Evolutionary conservation across 352 stramenopile genomes (phyloP).

Genomic region (Globisporangium carolinianum): DNA sequence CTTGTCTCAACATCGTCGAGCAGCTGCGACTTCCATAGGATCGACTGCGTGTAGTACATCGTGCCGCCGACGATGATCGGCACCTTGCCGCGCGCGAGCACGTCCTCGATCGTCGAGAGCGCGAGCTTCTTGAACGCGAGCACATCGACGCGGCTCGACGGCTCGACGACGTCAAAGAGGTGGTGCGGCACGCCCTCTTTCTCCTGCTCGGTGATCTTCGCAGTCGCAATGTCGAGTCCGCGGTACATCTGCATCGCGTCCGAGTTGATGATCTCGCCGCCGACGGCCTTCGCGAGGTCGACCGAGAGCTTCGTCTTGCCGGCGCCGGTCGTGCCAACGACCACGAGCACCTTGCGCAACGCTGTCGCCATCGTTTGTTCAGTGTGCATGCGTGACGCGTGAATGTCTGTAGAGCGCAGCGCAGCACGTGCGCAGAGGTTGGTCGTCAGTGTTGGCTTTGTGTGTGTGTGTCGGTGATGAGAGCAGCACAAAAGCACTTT

Average conservation of each 20-base stretch:
- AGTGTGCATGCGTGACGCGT: not conserved
- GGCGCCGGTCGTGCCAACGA: conserved; percentile 88
- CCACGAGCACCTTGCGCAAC: conserved; percentile 80
- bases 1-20: conserved; percentile 50
- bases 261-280: conserved; percentile 89
- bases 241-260: conserved; percentile 92
- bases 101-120: conserved; percentile 73
- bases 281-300: conserved; percentile 84
- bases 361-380: conserved; percentile 13
- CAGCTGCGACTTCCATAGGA: conserved; percentile 85
- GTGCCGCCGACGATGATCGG: conserved; percentile 90
- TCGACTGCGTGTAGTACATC: conserved; percentile 90
- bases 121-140: conserved; percentile 77
- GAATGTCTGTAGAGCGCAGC: no score
- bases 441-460: not conserved
- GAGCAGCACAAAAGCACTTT: conserved; percentile 17
- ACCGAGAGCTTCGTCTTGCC: conserved; percentile 92
- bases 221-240: conserved; percentile 84
- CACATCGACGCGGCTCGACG: conserved; percentile 68
- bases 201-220: conserved; percentile 83
- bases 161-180: conserved; percentile 82
- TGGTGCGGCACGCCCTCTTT: conserved; percentile 87
- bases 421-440: not conserved
- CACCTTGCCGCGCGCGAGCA: conserved; percentile 79
- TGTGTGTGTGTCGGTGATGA: conserved; percentile 10